phyloP scores from a whole-genome alignment of 106 monocot genomes.

The Allium sativum region DNA sequence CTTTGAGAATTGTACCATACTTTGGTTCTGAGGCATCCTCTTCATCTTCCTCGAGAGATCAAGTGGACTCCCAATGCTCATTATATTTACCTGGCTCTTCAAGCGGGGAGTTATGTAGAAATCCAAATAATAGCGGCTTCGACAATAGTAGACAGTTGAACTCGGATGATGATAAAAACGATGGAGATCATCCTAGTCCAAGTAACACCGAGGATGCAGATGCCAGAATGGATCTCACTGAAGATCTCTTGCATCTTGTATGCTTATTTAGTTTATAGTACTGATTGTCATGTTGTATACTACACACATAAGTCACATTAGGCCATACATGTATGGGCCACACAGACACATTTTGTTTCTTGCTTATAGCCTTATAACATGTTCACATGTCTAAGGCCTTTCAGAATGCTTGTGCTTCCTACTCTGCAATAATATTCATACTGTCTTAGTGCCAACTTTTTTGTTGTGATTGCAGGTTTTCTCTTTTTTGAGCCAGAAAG shows the following conservation, averaged over 20 bases:
- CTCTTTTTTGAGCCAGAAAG: conserved; percentile 76
- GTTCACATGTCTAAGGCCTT: too few species aligned
- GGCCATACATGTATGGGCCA: too few species aligned
- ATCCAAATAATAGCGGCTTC: background rate
- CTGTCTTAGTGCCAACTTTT: background rate
- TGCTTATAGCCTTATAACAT: too few species aligned
- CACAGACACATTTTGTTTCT: too few species aligned
- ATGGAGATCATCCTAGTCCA: conserved; percentile 9
- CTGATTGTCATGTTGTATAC: too few species aligned
- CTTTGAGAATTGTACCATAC: background rate
- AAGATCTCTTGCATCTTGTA: conserved; percentile 66
- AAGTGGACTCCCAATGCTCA: conserved; percentile 4
- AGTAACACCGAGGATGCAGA: conserved; percentile 10
- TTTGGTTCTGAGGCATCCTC: conserved; percentile 2
- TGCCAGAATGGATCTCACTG: conserved; percentile 55
- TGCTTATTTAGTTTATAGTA: background rate
- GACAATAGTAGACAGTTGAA: background rate
- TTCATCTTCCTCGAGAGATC: conserved; percentile 1
- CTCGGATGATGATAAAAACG: conserved; percentile 2
- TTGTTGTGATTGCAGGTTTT: conserved; percentile 49
- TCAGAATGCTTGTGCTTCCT: too few species aligned
- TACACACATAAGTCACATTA: too few species aligned
- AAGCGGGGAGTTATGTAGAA: background rate
- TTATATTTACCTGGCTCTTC: conserved; percentile 1
- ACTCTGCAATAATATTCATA: too few species aligned